phyloP scores from a whole-genome alignment of 2,329 filamentous ascomycete genomes.

The Penicillium vulpinum region DNA sequence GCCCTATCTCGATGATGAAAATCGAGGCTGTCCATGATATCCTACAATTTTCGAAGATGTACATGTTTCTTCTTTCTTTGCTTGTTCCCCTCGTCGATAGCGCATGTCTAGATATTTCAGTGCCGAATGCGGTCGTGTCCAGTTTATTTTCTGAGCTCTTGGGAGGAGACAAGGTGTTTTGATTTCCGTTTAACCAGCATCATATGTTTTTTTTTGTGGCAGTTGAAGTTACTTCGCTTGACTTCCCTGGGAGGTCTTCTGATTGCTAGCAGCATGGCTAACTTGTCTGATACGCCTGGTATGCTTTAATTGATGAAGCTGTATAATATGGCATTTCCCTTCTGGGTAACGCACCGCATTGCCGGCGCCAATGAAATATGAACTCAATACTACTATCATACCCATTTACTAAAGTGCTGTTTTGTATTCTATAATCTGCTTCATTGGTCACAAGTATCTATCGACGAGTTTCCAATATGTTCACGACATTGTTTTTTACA shows the following conservation, averaged over 20 bases:
- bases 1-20: constrained; percentile 27
- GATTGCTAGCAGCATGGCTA: constrained; percentile 11
- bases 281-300: constrained; percentile 15
- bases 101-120: constrained; percentile 31
- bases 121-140: constrained; percentile 17
- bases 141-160: constrained; percentile 17
- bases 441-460: not conserved
- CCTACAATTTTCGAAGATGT: constrained; percentile 37
- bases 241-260: constrained; percentile 8
- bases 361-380: not conserved
- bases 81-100: constrained; percentile 33
- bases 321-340: constrained; percentile 22
- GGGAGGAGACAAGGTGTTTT: constrained; percentile 20
- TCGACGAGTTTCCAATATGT: too few relatives aligned
- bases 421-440: not conserved
- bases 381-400: not conserved
- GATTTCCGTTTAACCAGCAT: constrained; percentile 21
- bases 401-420: not conserved
- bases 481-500: not conserved
- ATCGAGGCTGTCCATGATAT: constrained; percentile 40
- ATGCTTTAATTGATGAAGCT: constrained; percentile 25
- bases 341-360: not conserved
- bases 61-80: constrained; percentile 35
- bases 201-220: constrained; percentile 18
- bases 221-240: constrained; percentile 15